Evolutionary conservation across 768 basidiomycete genomes (phyloP), one percentile per base, ranked within the genome.

Genomic region (Panaeolus papilionaceus): DNA sequence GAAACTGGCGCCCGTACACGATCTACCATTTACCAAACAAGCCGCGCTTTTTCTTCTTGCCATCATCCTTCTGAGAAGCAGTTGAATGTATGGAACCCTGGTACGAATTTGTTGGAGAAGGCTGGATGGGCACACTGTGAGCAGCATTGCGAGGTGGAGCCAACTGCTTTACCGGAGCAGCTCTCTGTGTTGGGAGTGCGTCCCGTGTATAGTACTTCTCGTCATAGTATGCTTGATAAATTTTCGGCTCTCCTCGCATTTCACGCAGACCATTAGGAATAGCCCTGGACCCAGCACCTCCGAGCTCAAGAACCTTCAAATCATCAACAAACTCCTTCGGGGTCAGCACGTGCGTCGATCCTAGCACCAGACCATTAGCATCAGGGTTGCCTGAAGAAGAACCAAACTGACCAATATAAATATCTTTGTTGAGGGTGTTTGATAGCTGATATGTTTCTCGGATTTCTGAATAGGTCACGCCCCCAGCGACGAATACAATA

Each of bases 391-490:
- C 10, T 16, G 33, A 16, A 12, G 4, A 16, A 33, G 10, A 12
- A 45, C 68, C 2, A 11, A 0, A 42, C 72, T 69, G 72, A 97
- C 97, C 98, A 66, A 99, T 93, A 78, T 89, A 93, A 64, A 99
- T 87, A 72, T 99, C 98, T 78, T 92, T 95, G 73, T 92, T 91
- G 64, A 94, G 76, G 2, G 87, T 76, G 61, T 82, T 83, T 3
- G 94, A 92, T 16, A 97, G 82, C 62, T 90, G 84, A 75, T 98
- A 99, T 58, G 88, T 91, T 73, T 95, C 89, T 68, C 97, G 85
- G 78, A 96, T 91, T 79, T 99, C 98, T 0, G 96, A 97, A 76
- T 95, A 96, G 1, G 98, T 96, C 86, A 96, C 90, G 2, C 98
- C 98, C 40, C 98, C 98, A 14, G 94, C 93, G 26, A 98, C 84